Evolutionary conservation across 1,139 yeast species (phyloP).

Genomic region (Suhomyces chickasaworum): DNA sequence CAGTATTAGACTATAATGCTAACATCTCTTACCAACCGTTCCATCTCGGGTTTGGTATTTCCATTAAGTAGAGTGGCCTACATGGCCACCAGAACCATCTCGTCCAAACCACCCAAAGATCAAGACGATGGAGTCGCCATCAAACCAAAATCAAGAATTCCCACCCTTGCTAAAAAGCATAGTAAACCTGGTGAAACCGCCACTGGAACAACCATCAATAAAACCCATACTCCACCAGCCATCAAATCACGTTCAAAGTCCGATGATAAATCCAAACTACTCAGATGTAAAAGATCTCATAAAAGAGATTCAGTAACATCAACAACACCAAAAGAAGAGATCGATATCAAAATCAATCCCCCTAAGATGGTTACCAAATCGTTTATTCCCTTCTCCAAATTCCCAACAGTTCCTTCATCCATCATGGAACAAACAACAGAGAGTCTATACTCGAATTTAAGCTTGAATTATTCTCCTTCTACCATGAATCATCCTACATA

Average conservation of each 20-base stretch:
- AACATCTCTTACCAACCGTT: neutral
- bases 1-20: conserved; percentile 1
- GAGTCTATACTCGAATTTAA: conserved; percentile 21
- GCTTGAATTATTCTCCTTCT: conserved; percentile 4
- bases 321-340: neutral
- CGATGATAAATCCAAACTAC: conserved; percentile 6
- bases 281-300: conserved; percentile 2
- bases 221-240: neutral
- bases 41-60: neutral
- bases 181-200: conserved; percentile 1
- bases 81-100: conserved; percentile 9
- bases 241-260: conserved; percentile 3
- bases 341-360: neutral
- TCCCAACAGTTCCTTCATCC: conserved; percentile 35
- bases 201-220: neutral
- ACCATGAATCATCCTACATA: conserved; percentile 10
- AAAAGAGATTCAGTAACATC: conserved; percentile 1
- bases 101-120: conserved; percentile 18
- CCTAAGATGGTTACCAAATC: neutral
- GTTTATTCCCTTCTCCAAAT: conserved; percentile 30
- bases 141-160: conserved; percentile 11
- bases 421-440: conserved; percentile 21
- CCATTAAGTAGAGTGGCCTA: conserved; percentile 2
- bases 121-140: conserved; percentile 8
- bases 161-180: conserved; percentile 10